A percentile compares a stretch with the other conserved stretches of the same genome.
Evolutionary conservation across 2,329 filamentous ascomycete genomes (phyloP).

Genomic region (Chaetomiaceae sp.): DNA sequence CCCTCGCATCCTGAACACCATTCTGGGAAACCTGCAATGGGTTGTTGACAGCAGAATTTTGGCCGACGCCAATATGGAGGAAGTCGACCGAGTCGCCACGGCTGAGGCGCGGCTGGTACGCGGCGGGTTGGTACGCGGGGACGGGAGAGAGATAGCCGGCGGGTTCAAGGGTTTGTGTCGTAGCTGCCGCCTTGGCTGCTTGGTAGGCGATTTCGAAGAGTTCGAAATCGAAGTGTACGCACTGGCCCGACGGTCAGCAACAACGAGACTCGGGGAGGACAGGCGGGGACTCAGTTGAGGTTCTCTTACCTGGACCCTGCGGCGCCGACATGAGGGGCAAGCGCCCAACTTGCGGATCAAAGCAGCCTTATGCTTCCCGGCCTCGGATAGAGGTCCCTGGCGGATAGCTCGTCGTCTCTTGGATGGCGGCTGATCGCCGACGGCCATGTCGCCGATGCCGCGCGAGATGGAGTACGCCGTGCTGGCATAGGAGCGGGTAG

Average conservation of each 20-base stretch:
- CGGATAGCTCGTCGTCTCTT: constrained; percentile 16
- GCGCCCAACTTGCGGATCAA: constrained; percentile 25
- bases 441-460: constrained; percentile 2
- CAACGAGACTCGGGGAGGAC: background rate
- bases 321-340: constrained; percentile 21
- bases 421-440: constrained; percentile 1
- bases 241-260: constrained; percentile 20
- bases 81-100: constrained; percentile 11
- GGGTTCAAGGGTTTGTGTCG: too few relatives aligned
- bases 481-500: constrained; percentile 17
- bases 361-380: constrained; percentile 16
- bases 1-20: background rate
- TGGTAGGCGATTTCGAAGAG: constrained; percentile 19
- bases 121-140: background rate
- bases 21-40: background rate
- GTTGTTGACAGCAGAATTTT: background rate
- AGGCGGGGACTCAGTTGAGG: background rate
- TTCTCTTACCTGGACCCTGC: constrained; percentile 25
- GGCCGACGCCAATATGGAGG: constrained; percentile 9
- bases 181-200: background rate
- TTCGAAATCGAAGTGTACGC: constrained; percentile 19
- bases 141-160: background rate
- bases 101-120: background rate
- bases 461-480: constrained; percentile 13
- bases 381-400: constrained; percentile 12